phyloP scores from a whole-genome alignment of 2,329 filamentous ascomycete genomes.

The Trichoderma koningiopsis region DNA sequence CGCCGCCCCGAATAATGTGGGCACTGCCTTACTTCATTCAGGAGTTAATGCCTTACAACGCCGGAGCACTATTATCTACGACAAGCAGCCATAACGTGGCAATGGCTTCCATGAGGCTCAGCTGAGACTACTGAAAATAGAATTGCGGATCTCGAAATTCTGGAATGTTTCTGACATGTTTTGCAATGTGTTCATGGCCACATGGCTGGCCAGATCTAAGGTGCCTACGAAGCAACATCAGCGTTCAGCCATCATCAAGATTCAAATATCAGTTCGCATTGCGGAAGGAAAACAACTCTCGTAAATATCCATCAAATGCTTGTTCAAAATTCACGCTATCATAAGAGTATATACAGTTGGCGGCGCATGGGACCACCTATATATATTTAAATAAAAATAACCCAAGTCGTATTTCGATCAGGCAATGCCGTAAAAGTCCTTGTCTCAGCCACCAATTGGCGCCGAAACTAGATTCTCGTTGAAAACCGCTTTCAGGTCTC shows the following conservation, averaged over 20 bases:
- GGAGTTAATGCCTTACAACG: background rate
- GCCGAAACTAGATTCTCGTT: background rate
- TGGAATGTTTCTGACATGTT: background rate
- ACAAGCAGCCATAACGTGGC: background rate
- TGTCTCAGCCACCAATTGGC: background rate
- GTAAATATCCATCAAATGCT: background rate
- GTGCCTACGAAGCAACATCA: background rate
- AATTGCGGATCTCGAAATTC: background rate
- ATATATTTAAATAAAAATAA: constrained; percentile 8
- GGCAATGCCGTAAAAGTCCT: background rate
- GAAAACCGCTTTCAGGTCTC: background rate
- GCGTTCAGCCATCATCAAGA: too few relatives aligned
- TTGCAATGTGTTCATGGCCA: background rate
- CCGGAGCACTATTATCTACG: background rate
- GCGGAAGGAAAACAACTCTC: background rate
- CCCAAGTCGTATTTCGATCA: background rate
- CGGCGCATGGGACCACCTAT: background rate
- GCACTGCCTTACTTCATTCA: background rate
- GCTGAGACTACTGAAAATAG: background rate
- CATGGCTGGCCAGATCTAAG: background rate
- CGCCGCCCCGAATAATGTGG: background rate
- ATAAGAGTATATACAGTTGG: constrained; percentile 12
- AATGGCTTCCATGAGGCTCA: background rate
- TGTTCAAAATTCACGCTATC: background rate
- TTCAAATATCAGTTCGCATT: background rate